Evolutionary conservation across 257 asterid genomes (phyloP), one percentile per base, ranked within the genome.

Genomic region (Catharanthus roseus): DNA sequence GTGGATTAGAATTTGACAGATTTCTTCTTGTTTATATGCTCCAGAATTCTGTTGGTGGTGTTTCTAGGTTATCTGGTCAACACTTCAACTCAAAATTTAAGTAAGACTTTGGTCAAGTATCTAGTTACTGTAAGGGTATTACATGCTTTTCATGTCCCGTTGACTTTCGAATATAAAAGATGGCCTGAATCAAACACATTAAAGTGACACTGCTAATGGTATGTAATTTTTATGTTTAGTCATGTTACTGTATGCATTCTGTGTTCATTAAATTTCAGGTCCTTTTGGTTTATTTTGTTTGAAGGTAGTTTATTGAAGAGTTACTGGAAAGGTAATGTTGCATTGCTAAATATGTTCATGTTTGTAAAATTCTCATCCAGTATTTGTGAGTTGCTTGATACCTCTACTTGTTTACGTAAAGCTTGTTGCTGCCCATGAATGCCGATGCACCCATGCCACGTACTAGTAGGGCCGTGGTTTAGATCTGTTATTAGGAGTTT

Each of bases 41-140:
- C 76, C 77, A 93, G 99, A 93, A 93, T 67, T 93, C 99, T 39
- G 97, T 92, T 77, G 97, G 99, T 77, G 99, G 96, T 47, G 89
- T 70, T 79, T 93, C 99, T 28, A 97, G 96, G 73, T 78, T 82
- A 80, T 87, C 97, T 51, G 96, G 97, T 62, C 84, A 80, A 69
- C 99, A 93, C 82, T 85, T 89, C 80, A 93, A 89, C 79, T 84
- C 95, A 75, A 85, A 82, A 71, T 86, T 86, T 77, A 78, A 84
- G 99, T 93, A 84, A 72, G 69, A 42, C 41, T 73, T 69, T 74
- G 68, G 23, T 74, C 63, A 65, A 16, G 38, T 34, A 26, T 67
- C 64, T 62, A 29, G 62, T 75, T 24, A 29, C 34, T 39, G 73
- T 66, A 33, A 55, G 3, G 19, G 61, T 50, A 33, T 18, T 71